Evolutionary conservation across 106 monocot species (phyloP).

Genomic region (Dioscorea dumetorum): DNA sequence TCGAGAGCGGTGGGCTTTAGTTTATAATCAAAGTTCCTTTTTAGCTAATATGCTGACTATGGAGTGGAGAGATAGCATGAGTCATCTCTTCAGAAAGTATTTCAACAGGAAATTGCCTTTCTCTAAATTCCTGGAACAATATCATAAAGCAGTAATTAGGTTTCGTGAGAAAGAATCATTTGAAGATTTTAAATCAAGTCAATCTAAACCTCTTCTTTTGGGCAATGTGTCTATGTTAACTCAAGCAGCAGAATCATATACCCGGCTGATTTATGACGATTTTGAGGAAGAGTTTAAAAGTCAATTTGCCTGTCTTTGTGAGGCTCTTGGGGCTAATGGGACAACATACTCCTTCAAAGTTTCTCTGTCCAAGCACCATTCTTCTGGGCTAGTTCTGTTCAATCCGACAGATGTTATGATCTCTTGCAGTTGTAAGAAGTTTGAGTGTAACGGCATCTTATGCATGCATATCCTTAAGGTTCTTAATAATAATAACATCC

Average conservation of each 20-base stretch:
- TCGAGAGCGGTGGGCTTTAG: constrained; percentile 39
- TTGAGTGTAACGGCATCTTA: constrained; percentile 28
- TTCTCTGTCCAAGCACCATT: constrained; percentile 17
- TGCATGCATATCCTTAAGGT: constrained; percentile 47
- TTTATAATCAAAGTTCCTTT: constrained; percentile 29
- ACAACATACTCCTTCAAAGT: constrained; percentile 23
- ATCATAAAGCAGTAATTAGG: constrained; percentile 16
- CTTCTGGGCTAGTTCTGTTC: constrained; percentile 27
- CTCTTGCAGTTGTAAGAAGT: constrained; percentile 33
- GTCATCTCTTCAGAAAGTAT: constrained; percentile 28
- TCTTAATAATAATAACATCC: constrained; percentile 30
- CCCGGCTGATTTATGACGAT: constrained; percentile 31
- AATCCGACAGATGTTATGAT: constrained; percentile 19
- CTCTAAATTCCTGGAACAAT: constrained; percentile 33
- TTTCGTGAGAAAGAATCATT: constrained; percentile 33
- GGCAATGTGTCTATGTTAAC: constrained; percentile 31
- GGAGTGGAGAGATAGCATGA: constrained; percentile 34
- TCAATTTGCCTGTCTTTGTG: constrained; percentile 37
- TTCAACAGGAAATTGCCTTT: constrained; percentile 34
- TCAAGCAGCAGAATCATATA: constrained; percentile 41
- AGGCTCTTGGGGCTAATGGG: constrained; percentile 18
- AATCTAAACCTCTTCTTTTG: constrained; percentile 32
- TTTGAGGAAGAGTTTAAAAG: constrained; percentile 38
- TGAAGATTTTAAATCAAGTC: constrained; percentile 41
- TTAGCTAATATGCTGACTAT: constrained; percentile 23